Conservation (phyloP, 1,284 basidiomycete genomes). For the Cryptococcus floricola region DNA sequence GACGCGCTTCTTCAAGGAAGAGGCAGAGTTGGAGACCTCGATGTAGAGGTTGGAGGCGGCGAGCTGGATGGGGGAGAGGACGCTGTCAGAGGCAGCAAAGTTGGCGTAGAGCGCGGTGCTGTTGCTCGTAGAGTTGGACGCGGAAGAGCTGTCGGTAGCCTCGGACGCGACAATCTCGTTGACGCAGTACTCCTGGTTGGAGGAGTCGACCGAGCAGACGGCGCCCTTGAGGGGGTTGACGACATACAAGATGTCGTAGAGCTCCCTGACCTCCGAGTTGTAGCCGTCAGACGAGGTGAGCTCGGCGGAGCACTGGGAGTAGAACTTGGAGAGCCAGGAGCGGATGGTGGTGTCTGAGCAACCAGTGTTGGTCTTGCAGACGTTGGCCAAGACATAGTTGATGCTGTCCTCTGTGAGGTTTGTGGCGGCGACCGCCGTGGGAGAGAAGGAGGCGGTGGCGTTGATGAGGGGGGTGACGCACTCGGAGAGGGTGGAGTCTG, state of each 20-base stretch:
- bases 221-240: constrained; percentile 62
- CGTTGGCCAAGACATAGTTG: constrained; percentile 54
- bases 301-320: constrained; percentile 64
- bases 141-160: constrained; percentile 16
- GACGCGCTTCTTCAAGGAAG: constrained; percentile 30
- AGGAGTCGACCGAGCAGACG: constrained; percentile 66
- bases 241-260: constrained; percentile 76
- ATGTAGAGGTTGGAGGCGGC: constrained; percentile 44
- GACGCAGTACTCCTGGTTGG: constrained; percentile 65
- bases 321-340: constrained; percentile 63
- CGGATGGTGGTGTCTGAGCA: constrained; percentile 64
- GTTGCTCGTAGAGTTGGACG: constrained; percentile 20
- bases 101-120: constrained; percentile 18
- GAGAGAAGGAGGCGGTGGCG: constrained; percentile 61
- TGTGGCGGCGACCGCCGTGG: constrained; percentile 53
- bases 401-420: constrained; percentile 55
- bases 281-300: constrained; percentile 55
- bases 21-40: constrained; percentile 21
- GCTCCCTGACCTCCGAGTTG: constrained; percentile 53
- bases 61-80: constrained; percentile 26
- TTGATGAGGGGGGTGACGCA: constrained; percentile 66
- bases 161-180: constrained; percentile 45
- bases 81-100: constrained; percentile 12
- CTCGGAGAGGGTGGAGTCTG: constrained; percentile 55
- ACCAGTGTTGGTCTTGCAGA: constrained; percentile 57